These are phyloP conservation scores for Jackrogersella minutella DNA, from an alignment of 495 filamentous ascomycete species.

Conservation along the genomic window DNA sequence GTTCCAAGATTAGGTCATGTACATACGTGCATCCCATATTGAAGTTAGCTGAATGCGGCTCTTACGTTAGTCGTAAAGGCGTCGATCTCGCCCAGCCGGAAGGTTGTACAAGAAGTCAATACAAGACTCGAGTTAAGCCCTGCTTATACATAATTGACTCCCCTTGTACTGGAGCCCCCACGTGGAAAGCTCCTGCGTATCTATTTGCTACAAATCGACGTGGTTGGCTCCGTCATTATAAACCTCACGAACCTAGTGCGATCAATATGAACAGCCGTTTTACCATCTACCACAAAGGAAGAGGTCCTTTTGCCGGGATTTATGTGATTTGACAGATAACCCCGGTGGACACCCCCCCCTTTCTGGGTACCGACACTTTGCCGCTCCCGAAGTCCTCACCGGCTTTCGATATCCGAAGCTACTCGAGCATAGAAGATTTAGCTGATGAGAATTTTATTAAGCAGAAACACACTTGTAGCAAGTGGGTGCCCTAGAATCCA, in stretches of 20 bases:
- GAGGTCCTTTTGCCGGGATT: not conserved
- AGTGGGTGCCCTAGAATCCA: slow-evolving; percentile 31
- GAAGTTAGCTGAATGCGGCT: slow-evolving; percentile 33
- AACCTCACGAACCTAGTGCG: slow-evolving; percentile 15
- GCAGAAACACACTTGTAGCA: not conserved
- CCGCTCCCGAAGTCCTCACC: not conserved
- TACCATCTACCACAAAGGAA: slow-evolving; percentile 6
- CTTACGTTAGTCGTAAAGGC: slow-evolving; percentile 18
- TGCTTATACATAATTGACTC: slow-evolving; percentile 20
- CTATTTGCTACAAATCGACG: slow-evolving; percentile 39
- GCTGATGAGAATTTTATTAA: slow-evolving; percentile 31
- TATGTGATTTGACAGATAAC: slow-evolving; percentile 4
- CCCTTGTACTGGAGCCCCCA: slow-evolving; percentile 20
- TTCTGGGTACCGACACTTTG: not conserved
- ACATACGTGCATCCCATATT: too few species aligned
- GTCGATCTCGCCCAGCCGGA: slow-evolving; percentile 20
- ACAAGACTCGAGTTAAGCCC: slow-evolving; percentile 3
- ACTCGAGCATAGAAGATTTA: not conserved
- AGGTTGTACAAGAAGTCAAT: slow-evolving; percentile 5
- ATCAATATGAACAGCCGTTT: slow-evolving; percentile 18
- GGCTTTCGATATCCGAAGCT: not conserved
- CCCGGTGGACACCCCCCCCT: not conserved
- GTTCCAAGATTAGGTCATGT: not conserved
- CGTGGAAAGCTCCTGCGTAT: slow-evolving; percentile 34
- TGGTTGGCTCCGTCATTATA: slow-evolving; percentile 30